Base-by-base conservation (phyloP, 2,329 filamentous ascomycete genomes). In the Alternaria longipes region DNA sequence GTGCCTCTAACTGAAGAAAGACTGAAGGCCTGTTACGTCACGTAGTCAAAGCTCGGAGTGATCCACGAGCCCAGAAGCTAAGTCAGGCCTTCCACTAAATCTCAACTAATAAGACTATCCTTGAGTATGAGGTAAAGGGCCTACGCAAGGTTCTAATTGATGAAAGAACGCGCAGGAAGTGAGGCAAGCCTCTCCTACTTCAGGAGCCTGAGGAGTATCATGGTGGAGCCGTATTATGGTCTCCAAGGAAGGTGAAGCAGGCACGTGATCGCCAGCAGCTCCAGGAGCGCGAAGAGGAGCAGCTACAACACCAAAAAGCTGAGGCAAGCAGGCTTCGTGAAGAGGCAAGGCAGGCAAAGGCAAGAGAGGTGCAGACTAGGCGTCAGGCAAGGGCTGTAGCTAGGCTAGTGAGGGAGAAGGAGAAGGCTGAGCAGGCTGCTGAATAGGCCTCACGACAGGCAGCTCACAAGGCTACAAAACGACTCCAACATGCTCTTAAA, bases 171-270 rank as follows among this genome's bases (percentile, higher is more conserved):
- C 53, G 42, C 8, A 47, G 14, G 34, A 45, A 52, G 30, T 38
- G 22, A 22, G n/a, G 49, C 26, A 50, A 52, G 24, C 8, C 56
- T 50, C 34, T 51, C 9, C 34, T 26, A 24, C 30, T 63, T 20
- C 11, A 63, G 34, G 22, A 24, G 32, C 22, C 24, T 32, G 8
- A 56, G 46, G 46, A 56, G 8, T 54, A 55, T 45, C 51, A 58
- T 9, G 54, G 59, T 54, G 49, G 59, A 32, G 59, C 49, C 38
- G n/a, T 45, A 30, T 51, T 59, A 52, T 56, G 41, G 55, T 59
- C 55, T 26, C 60, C 60, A 30, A 46, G 46, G 28, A 59, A 59
- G 38, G 54, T 56, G 20, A 30, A 20, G 20, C 41, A 52, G 40
- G 53, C 59, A 34, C 59, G 59, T 28, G 51, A 45, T 36, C 34